phyloP scores from a whole-genome alignment of 2,329 filamentous ascomycete genomes.

The Fusarium sp. region DNA sequence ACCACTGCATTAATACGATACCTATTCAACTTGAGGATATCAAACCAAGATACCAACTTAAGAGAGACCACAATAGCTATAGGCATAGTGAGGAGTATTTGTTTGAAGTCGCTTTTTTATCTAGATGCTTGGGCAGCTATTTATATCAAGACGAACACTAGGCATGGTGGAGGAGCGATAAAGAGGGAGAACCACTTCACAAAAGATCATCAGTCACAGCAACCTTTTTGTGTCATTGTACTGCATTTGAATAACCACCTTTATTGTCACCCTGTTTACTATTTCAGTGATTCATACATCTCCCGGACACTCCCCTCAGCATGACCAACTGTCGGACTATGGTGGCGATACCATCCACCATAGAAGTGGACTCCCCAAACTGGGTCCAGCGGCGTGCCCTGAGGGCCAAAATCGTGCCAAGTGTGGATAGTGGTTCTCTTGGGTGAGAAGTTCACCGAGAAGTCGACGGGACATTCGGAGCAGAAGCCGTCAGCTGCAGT shows the following conservation, averaged over 20 bases:
- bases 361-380: neutral
- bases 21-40: neutral
- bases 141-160: neutral
- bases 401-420: neutral
- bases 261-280: neutral
- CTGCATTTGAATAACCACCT: neutral
- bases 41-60: too few species aligned
- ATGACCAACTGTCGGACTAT: neutral
- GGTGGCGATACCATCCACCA: neutral
- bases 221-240: neutral
- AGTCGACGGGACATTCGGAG: neutral
- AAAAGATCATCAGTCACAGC: neutral
- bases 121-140: too few species aligned
- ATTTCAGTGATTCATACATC: neutral
- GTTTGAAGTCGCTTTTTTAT: too few species aligned
- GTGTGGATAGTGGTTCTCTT: neutral
- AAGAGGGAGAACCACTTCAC: neutral
- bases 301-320: neutral
- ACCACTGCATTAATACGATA: too few species aligned
- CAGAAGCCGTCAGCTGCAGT: neutral
- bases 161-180: neutral
- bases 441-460: neutral
- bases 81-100: too few species aligned
- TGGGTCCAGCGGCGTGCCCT: neutral
- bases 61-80: too few species aligned